These are phyloP conservation scores for Rhizopus sp. DNA, from an alignment of 371 early-diverging fungal genomes.

Conservation along the genomic window DNA sequence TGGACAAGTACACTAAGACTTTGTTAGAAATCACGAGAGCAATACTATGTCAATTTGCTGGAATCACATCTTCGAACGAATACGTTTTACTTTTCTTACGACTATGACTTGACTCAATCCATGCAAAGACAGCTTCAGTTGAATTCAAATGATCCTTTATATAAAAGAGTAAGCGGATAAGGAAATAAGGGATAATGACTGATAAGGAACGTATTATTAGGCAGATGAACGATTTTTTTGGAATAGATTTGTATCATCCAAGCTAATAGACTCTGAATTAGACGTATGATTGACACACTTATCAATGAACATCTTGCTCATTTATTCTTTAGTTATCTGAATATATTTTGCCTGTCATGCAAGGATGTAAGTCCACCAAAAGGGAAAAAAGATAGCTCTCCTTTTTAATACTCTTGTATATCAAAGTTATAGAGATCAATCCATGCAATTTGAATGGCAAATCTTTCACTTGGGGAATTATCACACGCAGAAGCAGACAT, in stretches of 20 bases:
- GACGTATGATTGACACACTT: conserved; percentile 38
- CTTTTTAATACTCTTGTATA: neutral
- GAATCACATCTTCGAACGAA: conserved; percentile 68
- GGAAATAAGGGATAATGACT: neutral
- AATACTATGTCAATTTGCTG: conserved; percentile 70
- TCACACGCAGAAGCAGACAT: conserved; percentile 81
- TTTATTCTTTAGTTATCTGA: conserved; percentile 52
- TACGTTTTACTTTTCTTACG: conserved; percentile 85
- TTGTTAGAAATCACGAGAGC: conserved; percentile 60
- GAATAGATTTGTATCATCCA: conserved; percentile 75
- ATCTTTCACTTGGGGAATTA: conserved; percentile 73
- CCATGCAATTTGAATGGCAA: conserved; percentile 58
- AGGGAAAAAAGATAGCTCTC: neutral
- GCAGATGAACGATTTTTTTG: conserved; percentile 92
- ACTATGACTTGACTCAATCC: conserved; percentile 82
- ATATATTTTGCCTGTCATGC: conserved; percentile 89
- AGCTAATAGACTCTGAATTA: conserved; percentile 61
- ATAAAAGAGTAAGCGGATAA: conserved; percentile 45
- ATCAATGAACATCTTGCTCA: neutral
- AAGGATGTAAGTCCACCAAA: conserved; percentile 77
- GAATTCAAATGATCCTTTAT: conserved; percentile 30
- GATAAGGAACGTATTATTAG: conserved; percentile 25
- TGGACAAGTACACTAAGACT: neutral
- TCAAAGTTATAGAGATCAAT: conserved; percentile 57
- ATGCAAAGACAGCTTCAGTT: conserved; percentile 72